These are phyloP conservation scores for Cutaneotrichosporon sp. DNA, from an alignment of 1,284 basidiomycete genomes.

Conservation along the genomic window DNA sequence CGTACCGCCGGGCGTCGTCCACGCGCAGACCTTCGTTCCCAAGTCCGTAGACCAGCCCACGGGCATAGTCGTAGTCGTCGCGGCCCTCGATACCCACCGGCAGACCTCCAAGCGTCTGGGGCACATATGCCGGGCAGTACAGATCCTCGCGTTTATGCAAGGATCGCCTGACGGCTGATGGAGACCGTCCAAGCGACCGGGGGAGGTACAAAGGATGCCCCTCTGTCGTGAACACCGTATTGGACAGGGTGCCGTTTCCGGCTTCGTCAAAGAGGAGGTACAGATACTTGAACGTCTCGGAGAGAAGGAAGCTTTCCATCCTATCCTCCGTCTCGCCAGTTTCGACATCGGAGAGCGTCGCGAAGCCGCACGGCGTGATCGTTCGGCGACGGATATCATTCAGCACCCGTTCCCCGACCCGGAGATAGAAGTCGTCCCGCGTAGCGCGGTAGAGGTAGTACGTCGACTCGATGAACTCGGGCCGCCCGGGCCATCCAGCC, in stretches of 20 bases:
- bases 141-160: slow-evolving; percentile 56
- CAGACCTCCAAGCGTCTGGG: slow-evolving; percentile 54
- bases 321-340: slow-evolving; percentile 71
- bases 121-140: slow-evolving; percentile 65
- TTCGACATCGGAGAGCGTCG: slow-evolving; percentile 71
- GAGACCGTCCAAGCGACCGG: slow-evolving; percentile 40
- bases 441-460: slow-evolving; percentile 92
- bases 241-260: slow-evolving; percentile 37
- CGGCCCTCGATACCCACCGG: slow-evolving; percentile 64
- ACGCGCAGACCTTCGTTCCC: slow-evolving; percentile 8
- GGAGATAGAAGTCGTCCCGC: slow-evolving; percentile 80
- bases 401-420: slow-evolving; percentile 78
- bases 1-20: slow-evolving; percentile 52
- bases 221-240: slow-evolving; percentile 83
- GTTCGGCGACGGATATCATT: slow-evolving; percentile 67
- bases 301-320: slow-evolving; percentile 89
- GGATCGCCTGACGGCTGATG: not conserved
- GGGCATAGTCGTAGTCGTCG: slow-evolving; percentile 69
- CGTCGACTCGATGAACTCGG: slow-evolving; percentile 86
- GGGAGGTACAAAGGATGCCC: slow-evolving; percentile 78
- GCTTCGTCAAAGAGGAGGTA: slow-evolving; percentile 78
- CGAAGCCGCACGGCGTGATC: slow-evolving; percentile 77
- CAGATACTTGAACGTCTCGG: slow-evolving; percentile 89
- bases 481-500: slow-evolving; percentile 75
- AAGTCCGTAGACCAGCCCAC: slow-evolving; percentile 57